phyloP scores from a whole-genome alignment of 2,329 filamentous ascomycete genomes.

The Mollisia scopiformis region DNA sequence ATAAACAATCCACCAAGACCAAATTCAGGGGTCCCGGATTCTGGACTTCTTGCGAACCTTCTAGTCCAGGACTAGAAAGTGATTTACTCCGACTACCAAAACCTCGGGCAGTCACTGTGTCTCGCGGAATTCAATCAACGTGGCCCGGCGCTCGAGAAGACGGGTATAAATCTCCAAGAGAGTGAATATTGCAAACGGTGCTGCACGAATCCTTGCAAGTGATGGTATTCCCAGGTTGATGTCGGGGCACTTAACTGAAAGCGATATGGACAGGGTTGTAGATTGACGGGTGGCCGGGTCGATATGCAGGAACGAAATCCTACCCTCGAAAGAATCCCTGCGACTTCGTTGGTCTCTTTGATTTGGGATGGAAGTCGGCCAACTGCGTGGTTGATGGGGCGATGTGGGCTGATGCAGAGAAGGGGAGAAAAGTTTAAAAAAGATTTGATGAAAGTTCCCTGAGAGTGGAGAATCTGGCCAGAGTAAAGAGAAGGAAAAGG shows the following conservation, averaged over 20 bases:
- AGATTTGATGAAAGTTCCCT: neutral
- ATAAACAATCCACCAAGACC: no score
- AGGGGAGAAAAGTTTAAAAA: neutral
- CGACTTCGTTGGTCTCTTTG: neutral
- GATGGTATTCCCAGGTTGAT: conserved; percentile 7
- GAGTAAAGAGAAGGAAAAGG: neutral
- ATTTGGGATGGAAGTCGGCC: neutral
- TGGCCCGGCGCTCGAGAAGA: neutral
- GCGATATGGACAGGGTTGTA: conserved; percentile 19
- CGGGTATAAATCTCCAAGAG: neutral
- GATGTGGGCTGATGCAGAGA: neutral
- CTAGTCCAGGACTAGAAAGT: neutral
- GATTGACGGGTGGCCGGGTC: conserved; percentile 3
- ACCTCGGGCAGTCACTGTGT: neutral
- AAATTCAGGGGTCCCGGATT: neutral
- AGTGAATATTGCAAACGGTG: neutral
- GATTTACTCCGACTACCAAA: neutral
- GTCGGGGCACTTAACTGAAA: conserved; percentile 13
- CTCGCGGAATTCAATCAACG: neutral
- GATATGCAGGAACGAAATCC: conserved; percentile 24
- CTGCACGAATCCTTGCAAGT: conserved; percentile 5
- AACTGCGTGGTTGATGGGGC: neutral
- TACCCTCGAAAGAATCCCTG: conserved; percentile 7
- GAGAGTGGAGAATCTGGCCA: neutral
- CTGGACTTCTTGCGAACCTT: neutral